Evolutionary conservation across 805 yeast species (phyloP), one percentile per base, ranked within the genome.

Genomic region (Starmerella lactis-condensi): DNA sequence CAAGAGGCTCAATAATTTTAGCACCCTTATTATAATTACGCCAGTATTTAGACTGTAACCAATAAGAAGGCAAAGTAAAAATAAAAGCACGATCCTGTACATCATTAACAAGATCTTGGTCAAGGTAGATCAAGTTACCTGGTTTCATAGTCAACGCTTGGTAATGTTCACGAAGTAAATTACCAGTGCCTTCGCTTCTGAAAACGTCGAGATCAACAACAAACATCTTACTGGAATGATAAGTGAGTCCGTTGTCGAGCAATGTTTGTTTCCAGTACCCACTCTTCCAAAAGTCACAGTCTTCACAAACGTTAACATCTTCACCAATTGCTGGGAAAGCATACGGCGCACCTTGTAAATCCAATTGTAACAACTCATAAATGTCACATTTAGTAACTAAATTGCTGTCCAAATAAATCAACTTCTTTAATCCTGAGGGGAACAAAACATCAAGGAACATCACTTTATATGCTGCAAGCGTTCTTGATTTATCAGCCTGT

Each of bases 41-140:
- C 93, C 93, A 79, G 0, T 93, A 79, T 47, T 79, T 93, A 54
- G 92, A 81, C 93, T 93, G 81, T 23, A 78, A 56, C 91, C 92
- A 79, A 27, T 77, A 83, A 42, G 73, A 73, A 3, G 81, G 77
- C 26, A 79, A 57, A 6, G 89, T 72, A 45, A 59, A 65, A 13
- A 81, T 81, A 30, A 72, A 74, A 19, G 85, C 52, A 18, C 53
- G 51, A 15, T 59, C 44, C 52, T 89, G 96, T 43, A 83, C 43
- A 47, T 78, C 77, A 52, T 85, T 89, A n/a, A 94, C 82, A 38
- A 85, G 62, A 49, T 89, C 96, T 50, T 85, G 95, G 48, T 82
- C 96, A 37, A 83, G 61, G 45, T 79, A 81, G 8, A 79, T 64
- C 35, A 89, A 57, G 0, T 94, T 82, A 15, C 56, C 61, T 1